Base-by-base conservation (phyloP, 2,329 filamentous ascomycete genomes). In the Neospermospora avenae region DNA sequence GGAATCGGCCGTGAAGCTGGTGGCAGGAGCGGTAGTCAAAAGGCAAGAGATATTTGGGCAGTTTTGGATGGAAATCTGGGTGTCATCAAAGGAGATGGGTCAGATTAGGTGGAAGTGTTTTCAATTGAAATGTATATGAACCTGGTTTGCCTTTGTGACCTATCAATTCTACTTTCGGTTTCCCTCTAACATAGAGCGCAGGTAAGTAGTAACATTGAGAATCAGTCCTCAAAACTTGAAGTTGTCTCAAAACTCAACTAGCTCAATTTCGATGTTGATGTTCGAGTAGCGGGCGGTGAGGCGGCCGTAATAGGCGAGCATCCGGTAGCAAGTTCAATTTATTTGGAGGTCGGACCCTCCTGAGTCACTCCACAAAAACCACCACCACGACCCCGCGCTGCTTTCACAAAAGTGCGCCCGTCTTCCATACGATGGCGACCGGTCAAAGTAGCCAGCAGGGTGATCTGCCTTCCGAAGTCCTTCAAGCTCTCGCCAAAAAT, bases 401-500 rank as follows among this genome's bases (percentile, higher is more conserved):
- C 60, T 53, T 58, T 59, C 51, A 54, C 24, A 11, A 58, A 59
- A 60, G 49, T 58, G 63, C 49, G 66, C 62, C 62, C 52, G 28
- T 34, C 45, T 49, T 41, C 28, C 25, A 45, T 18, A 55, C 20
- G 8, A 83, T 83, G 80, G 76, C 77, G 65, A 74, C 73, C 75
- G 65, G 72, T 72, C 67, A 72, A 72, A 65, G 74, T 70, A 65
- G 64, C 67, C 56, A 69, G 63, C 78, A 74, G 53, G 68, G 67
- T 67, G 87, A 91, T 72, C 78, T 91, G 70, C 80, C 84, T 62
- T 78, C 80, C 59, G 78, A 84, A 69, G 80, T 93, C 67, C 82
- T 93, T 69, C 81, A 85, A 63, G 82, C 83, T 58, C 79, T 93
- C 69, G 81, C 81, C 73, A 78, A 83, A 69, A 76, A 84, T 63